Conservation (phyloP, 1,139 yeast species). For the Protomyces macrosporus region DNA sequence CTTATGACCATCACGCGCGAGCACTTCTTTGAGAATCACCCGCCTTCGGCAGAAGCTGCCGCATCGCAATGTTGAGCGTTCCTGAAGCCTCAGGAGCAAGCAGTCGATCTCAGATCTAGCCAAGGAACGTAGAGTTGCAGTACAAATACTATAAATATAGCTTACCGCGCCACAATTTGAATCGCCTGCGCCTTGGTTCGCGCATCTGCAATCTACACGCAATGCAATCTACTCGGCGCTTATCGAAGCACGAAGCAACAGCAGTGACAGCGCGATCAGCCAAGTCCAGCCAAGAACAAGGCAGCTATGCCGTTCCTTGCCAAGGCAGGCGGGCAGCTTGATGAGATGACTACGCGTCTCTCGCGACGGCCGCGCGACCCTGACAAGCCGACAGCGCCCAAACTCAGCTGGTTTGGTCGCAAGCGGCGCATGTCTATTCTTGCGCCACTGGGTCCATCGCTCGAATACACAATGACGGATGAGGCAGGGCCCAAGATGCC, state of each 20-base stretch:
- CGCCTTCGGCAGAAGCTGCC: not conserved
- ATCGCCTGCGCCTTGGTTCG: no score
- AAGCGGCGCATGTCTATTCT: not conserved
- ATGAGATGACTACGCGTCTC: slow-evolving; percentile 15
- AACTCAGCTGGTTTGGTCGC: slow-evolving; percentile 1
- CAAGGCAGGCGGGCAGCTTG: slow-evolving; percentile 22
- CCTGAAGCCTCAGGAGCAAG: no score
- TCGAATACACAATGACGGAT: slow-evolving; percentile 19
- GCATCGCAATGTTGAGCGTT: no score
- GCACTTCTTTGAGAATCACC: slow-evolving; percentile 28
- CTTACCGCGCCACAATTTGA: no score
- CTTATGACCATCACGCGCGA: slow-evolving; percentile 32
- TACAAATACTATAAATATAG: no score
- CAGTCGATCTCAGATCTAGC: no score
- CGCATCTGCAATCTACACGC: no score
- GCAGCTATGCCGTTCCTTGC: slow-evolving; percentile 4
- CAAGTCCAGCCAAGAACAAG: no score
- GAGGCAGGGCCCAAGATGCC: not conserved
- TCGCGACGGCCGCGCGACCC: slow-evolving; percentile 13
- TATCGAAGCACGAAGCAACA: no score
- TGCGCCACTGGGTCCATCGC: slow-evolving; percentile 1
- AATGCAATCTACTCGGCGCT: no score
- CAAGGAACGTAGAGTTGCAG: no score
- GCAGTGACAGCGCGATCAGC: no score
- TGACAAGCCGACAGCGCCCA: slow-evolving; percentile 4